These are phyloP conservation scores for Aureobasidium sp. DNA, from an alignment of 2,329 filamentous ascomycete genomes.

Conservation along the genomic window DNA sequence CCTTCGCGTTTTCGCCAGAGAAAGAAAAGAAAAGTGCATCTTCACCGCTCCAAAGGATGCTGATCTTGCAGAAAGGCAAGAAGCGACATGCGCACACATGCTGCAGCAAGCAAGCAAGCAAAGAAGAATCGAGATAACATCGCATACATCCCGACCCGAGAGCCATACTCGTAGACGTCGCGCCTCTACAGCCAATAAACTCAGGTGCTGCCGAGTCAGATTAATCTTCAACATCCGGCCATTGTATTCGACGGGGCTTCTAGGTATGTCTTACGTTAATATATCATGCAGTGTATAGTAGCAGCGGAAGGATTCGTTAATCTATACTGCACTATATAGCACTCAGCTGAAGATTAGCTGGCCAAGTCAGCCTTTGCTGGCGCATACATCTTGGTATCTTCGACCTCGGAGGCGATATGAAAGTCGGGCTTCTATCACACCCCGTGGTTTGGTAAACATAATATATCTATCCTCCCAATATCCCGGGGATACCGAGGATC, in stretches of 20 bases:
- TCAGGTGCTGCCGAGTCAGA: no score
- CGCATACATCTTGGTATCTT: neutral
- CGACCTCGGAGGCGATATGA: neutral
- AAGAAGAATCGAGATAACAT: neutral
- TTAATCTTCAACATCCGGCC: neutral
- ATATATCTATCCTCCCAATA: neutral
- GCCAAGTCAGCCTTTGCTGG: neutral
- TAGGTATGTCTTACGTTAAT: neutral
- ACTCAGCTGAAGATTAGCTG: neutral
- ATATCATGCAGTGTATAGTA: neutral
- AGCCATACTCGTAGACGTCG: neutral
- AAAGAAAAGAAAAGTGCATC: neutral
- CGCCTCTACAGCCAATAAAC: neutral
- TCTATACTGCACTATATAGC: neutral
- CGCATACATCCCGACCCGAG: neutral
- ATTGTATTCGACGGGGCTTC: neutral
- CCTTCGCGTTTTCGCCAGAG: neutral
- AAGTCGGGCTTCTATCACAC: neutral
- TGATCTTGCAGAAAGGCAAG: neutral
- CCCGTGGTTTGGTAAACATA: neutral
- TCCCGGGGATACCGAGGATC: neutral
- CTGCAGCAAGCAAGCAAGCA: slow-evolving; percentile 1
- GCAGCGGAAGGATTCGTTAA: neutral
- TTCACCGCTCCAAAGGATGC: neutral
- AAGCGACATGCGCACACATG: neutral